A percentile compares a stretch with the other conserved stretches of the same genome.
Evolutionary conservation across 148 eudicot genomes (phyloP).

Genomic region (Suaeda aralocaspica): DNA sequence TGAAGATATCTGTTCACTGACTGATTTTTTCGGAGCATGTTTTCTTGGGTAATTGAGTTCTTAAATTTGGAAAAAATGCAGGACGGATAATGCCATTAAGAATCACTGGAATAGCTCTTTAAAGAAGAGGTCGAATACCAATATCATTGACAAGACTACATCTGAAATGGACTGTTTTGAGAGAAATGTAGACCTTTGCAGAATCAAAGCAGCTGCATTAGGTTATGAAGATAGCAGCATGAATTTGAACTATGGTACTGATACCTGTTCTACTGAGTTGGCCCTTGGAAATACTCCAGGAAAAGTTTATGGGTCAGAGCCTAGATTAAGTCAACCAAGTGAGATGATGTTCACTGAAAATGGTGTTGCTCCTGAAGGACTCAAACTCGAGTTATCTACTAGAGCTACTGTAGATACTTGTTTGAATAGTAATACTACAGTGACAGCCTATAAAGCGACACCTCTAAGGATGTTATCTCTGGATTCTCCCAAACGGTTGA

Average conservation of each 20-base stretch:
- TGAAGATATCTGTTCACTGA: too few relatives aligned
- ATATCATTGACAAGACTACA: conserved; percentile 21
- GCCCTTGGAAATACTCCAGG: conserved; percentile 40
- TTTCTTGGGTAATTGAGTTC: background rate
- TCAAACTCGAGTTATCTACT: conserved; percentile 5
- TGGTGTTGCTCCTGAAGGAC: conserved; percentile 3
- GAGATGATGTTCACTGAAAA: conserved; percentile 23
- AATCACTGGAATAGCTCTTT: conserved; percentile 87
- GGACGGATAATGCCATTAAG: conserved; percentile 90
- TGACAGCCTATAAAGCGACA: conserved; percentile 12
- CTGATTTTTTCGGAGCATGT: background rate
- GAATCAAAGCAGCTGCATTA: conserved; percentile 8
- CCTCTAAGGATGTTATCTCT: conserved; percentile 12
- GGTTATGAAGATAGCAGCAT: background rate
- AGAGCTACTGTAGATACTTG: conserved; percentile 20
- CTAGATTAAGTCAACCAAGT: conserved; percentile 17
- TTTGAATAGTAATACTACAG: conserved; percentile 11
- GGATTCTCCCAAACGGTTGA: conserved; percentile 48
- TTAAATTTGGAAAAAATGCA: conserved; percentile 20
- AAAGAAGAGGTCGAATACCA: conserved; percentile 51
- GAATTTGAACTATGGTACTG: conserved; percentile 22
- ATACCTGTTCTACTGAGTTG: conserved; percentile 50
- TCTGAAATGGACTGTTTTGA: conserved; percentile 24
- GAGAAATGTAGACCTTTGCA: conserved; percentile 19
- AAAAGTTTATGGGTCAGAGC: conserved; percentile 18